Evolutionary conservation across 345 rosid species (phyloP).

Genomic region (Arabis alpina): DNA sequence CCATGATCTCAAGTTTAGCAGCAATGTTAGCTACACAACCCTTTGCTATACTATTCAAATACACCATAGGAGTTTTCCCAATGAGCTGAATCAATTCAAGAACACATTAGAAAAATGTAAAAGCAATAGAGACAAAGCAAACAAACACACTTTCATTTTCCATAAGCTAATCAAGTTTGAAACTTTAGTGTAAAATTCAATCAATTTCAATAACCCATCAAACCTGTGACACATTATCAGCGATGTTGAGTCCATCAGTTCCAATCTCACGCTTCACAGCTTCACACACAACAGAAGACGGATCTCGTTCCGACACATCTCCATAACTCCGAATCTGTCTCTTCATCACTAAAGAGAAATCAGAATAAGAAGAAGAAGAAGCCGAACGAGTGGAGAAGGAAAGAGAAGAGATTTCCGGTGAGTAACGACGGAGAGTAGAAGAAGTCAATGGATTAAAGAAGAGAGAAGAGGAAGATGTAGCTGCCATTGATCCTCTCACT

Average conservation of each 20-base stretch:
- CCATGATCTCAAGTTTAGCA: slow-evolving; percentile 94
- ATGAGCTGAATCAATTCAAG: slow-evolving; percentile 57
- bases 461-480: slow-evolving; percentile 48
- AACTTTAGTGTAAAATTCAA: slow-evolving; percentile 5
- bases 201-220: slow-evolving; percentile 12
- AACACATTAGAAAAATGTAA: slow-evolving; percentile 19
- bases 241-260: slow-evolving; percentile 79
- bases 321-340: slow-evolving; percentile 33
- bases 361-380: slow-evolving; percentile 25
- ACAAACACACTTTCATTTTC: not conserved
- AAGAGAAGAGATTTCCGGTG: slow-evolving; percentile 33
- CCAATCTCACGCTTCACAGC: slow-evolving; percentile 61
- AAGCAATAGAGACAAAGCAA: slow-evolving; percentile 5
- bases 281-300: slow-evolving; percentile 61
- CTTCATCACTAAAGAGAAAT: slow-evolving; percentile 34
- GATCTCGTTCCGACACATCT: slow-evolving; percentile 37
- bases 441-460: slow-evolving; percentile 50
- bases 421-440: slow-evolving; percentile 42
- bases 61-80: slow-evolving; percentile 96
- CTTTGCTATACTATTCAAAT: slow-evolving; percentile 80
- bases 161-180: not conserved
- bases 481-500: slow-evolving; percentile 16
- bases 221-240: slow-evolving; percentile 84
- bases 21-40: slow-evolving; percentile 81
- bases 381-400: slow-evolving; percentile 25